Conservation (phyloP, 371 early-diverging fungal genomes). For the Mortierella sp. region DNA sequence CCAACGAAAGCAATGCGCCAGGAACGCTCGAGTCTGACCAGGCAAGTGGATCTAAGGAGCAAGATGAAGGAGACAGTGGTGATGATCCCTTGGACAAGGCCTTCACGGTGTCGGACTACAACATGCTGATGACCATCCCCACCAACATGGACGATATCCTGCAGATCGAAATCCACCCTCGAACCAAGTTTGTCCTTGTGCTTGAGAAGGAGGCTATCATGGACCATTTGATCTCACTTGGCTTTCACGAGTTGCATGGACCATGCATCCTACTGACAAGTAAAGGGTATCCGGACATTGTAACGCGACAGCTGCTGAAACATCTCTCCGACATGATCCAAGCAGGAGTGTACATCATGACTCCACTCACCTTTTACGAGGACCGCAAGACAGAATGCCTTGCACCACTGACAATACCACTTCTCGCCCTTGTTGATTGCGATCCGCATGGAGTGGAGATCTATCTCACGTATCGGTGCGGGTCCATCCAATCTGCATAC, state of each 20-base stretch:
- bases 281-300: conserved; percentile 42
- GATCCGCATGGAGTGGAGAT: conserved; percentile 44
- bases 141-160: conserved; percentile 17
- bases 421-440: conserved; percentile 43
- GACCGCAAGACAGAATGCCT: background rate
- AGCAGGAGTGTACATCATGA: conserved; percentile 3
- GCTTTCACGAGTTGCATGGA: conserved; percentile 34
- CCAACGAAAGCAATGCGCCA: background rate
- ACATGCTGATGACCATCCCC: conserved; percentile 26
- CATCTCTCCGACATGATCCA: conserved; percentile 22
- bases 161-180: conserved; percentile 31
- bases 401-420: conserved; percentile 17
- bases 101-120: conserved; percentile 16
- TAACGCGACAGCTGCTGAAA: conserved; percentile 20
- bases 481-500: conserved; percentile 28
- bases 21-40: background rate
- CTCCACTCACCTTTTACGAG: background rate
- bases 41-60: background rate
- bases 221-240: conserved; percentile 18
- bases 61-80: no score
- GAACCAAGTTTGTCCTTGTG: conserved; percentile 32
- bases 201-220: conserved; percentile 45
- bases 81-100: background rate
- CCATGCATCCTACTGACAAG: conserved; percentile 42
- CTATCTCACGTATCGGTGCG: conserved; percentile 28